Evolutionary conservation across 2,329 filamentous ascomycete genomes (phyloP).

Genomic region (Ophiostoma montium): DNA sequence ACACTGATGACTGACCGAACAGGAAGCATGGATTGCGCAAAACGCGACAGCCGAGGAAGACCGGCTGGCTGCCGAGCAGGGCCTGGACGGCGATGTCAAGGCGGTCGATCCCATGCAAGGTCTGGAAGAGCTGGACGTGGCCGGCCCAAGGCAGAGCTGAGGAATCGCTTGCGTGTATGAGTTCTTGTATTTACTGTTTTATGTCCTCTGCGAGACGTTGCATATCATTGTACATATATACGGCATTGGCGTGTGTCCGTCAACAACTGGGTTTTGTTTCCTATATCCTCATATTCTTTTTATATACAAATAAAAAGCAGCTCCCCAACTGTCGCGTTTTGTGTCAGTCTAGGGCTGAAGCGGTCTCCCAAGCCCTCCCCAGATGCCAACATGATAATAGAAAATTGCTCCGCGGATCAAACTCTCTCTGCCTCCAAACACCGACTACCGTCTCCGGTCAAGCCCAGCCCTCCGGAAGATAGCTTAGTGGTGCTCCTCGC

Average conservation of each 20-base stretch:
- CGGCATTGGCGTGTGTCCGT: background rate
- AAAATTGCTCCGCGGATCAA: background rate
- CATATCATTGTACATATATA: too few relatives aligned
- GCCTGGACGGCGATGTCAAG: conserved; percentile 31
- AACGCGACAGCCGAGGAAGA: conserved; percentile 77
- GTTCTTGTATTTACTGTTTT: background rate
- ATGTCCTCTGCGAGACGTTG: too few relatives aligned
- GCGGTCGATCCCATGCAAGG: conserved; percentile 85
- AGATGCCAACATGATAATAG: background rate
- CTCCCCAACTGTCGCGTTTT: background rate
- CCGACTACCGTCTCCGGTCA: background rate
- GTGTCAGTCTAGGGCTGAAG: background rate
- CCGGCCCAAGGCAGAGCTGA: conserved; percentile 71
- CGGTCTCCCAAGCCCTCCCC: background rate
- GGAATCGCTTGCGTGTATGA: background rate
- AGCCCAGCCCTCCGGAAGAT: background rate
- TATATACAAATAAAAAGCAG: conserved; percentile 1
- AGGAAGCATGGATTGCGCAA: conserved; percentile 91
- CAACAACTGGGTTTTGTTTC: background rate
- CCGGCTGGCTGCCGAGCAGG: conserved; percentile 40
- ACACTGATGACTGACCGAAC: conserved; percentile 13
- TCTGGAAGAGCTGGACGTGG: conserved; percentile 82
- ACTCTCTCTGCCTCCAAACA: background rate
- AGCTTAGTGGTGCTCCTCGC: conserved; percentile 14
- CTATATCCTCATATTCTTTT: background rate